Evolutionary conservation across 257 asterid genomes (phyloP), one percentile per base, ranked within the genome.

Genomic region (Misopates orontium): DNA sequence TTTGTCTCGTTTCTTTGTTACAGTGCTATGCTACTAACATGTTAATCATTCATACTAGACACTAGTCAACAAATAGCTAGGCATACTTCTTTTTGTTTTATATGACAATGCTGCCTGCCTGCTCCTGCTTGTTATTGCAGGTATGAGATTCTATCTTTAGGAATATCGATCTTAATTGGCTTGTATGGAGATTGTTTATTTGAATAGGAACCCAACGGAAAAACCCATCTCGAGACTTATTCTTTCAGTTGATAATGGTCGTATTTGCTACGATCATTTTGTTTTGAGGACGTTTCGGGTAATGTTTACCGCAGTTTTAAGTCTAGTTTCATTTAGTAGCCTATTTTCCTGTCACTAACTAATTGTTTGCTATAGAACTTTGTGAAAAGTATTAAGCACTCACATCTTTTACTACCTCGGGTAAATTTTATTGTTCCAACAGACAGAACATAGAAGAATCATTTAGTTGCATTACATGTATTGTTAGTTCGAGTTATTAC

Each of bases 241-340:
- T 75, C 80, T 66, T 63, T 87, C 99, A 0, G 84, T 60, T 44
- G 95, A 80, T 62, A 82, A 70, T 36, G 86, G 83, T 68, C 85
- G 64, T 41, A 82, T 90, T 64, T 90, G 88, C 71, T 90, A 93
- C 56, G 99, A 93, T 80, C 99, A 94, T 75, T 80, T 90, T 42
- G 96, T 97, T 58, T 93, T 84, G 59, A 72, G 96, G 76, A 87
- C 96, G 0, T 90, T 90, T 62, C 96, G 96, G 88, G 97, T 94
- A 78, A 23, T n/a, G 20, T 40, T 24, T 71, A 53, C 54, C 12
- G n/a, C 64, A 16, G 21, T 57, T 50, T 36, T n/a, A 8, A 2
- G 6, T 45, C 57, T 48, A 40, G 19, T 52, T 62, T 21, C 9
- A 10, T 41, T 52, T 8, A 32, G 9, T 47, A 17, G 13, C 5